Evolutionary conservation across 202 grass and related monocot genomes (phyloP).

Genomic region (Schoenoplectus tabernaemontani): DNA sequence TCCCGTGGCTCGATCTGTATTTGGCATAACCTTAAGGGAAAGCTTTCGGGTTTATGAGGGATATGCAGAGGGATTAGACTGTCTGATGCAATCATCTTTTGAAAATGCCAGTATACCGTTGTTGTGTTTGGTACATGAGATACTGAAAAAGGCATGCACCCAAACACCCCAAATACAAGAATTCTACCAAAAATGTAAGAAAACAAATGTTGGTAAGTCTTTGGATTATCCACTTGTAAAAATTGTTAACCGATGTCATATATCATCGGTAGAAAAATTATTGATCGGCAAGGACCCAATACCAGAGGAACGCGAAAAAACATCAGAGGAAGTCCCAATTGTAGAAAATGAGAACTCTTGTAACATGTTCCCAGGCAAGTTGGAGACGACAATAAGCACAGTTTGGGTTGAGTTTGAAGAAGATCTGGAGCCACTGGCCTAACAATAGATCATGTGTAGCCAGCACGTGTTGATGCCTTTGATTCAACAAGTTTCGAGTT

Average conservation of each 20-base stretch:
- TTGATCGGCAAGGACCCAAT: slow-evolving; percentile 3
- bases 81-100: slow-evolving; percentile 22
- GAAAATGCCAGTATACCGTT: slow-evolving; percentile 28
- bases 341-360: not conserved
- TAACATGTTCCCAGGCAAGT: slow-evolving; percentile 32
- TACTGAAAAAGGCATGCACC: slow-evolving; percentile 55
- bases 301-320: slow-evolving; percentile 1
- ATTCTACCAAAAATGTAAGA: slow-evolving; percentile 90
- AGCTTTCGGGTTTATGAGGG: slow-evolving; percentile 77
- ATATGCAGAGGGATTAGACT: slow-evolving; percentile 49
- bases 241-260: slow-evolving; percentile 40
- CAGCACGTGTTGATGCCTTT: not conserved
- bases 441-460: not conserved
- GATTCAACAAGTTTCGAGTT: not conserved
- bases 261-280: slow-evolving; percentile 32
- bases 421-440: slow-evolving; percentile 8
- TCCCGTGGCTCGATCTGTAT: slow-evolving; percentile 38
- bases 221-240: slow-evolving; percentile 73
- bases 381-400: slow-evolving; percentile 81
- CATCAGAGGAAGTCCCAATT: not conserved
- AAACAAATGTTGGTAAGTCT: slow-evolving; percentile 35
- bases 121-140: slow-evolving; percentile 33
- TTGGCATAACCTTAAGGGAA: slow-evolving; percentile 74
- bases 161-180: slow-evolving; percentile 64
- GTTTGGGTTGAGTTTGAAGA: slow-evolving; percentile 80